Conservation (phyloP, 768 basidiomycete genomes). For the Phaffia tasmanica region DNA sequence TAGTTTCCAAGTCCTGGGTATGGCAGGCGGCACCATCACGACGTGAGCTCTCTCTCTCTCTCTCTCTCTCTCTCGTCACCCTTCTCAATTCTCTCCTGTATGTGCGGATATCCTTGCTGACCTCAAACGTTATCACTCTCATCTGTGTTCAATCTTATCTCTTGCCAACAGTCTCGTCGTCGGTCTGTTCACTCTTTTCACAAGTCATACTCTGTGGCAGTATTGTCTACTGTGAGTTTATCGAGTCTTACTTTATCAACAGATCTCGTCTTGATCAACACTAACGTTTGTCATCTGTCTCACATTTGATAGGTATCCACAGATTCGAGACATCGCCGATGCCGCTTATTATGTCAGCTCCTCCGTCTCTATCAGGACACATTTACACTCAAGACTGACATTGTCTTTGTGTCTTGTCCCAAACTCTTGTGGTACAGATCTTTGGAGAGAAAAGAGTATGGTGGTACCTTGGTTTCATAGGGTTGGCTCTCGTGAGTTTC, state of each 20-base stretch:
- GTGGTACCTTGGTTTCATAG: slow-evolving; percentile 2
- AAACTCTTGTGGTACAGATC: too few relatives aligned
- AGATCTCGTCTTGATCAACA: not conserved
- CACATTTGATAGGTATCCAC: slow-evolving; percentile 5
- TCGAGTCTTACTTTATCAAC: not conserved
- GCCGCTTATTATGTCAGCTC: slow-evolving; percentile 24
- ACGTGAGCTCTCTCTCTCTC: slow-evolving; percentile 12
- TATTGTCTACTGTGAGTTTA: slow-evolving; percentile 12
- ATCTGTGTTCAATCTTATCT: not conserved
- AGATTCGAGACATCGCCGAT: slow-evolving; percentile 28
- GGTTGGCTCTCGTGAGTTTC: too few relatives aligned
- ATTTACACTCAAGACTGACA: not conserved
- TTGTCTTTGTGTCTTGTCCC: not conserved
- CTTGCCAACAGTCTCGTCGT: not conserved
- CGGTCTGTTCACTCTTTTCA: slow-evolving; percentile 27
- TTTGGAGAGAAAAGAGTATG: slow-evolving; percentile 16
- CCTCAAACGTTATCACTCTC: not conserved
- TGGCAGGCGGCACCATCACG: slow-evolving; percentile 28
- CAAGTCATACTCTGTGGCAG: slow-evolving; percentile 29
- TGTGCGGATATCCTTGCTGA: too few relatives aligned
- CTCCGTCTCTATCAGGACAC: not conserved
- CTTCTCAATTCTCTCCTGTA: not conserved
- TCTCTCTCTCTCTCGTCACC: not conserved
- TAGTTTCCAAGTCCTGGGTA: slow-evolving; percentile 28
- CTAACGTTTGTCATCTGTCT: not conserved